Conservation (phyloP, 257 asterid genomes). For the Paraleonurus japonicus region DNA sequence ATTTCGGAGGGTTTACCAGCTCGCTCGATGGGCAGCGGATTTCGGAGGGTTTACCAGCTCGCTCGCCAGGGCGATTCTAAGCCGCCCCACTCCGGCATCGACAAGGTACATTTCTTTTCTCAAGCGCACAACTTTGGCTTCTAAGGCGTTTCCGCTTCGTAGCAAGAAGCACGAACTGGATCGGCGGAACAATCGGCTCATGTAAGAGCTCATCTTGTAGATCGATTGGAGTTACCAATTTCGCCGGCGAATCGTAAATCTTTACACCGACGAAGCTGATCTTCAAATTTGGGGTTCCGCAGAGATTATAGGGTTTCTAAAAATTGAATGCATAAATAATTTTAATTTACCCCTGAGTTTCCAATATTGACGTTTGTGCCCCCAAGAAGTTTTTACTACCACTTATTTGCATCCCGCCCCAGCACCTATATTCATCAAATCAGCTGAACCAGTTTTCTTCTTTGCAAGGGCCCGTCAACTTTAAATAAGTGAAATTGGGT, state of each 20-base stretch:
- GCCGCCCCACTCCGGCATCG: conserved; percentile 47
- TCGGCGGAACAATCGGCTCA: conserved; percentile 46
- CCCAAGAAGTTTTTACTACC: not conserved
- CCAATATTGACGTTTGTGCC: not conserved
- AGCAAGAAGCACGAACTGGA: conserved; percentile 53
- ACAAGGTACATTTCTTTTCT: conserved; percentile 42
- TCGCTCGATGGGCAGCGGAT: conserved; percentile 24
- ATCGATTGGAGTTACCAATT: not conserved
- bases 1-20: too few species aligned
- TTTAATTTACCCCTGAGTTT: conserved; percentile 10
- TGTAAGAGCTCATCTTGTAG: conserved; percentile 45
- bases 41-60: conserved; percentile 38
- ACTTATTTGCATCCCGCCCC: too few species aligned
- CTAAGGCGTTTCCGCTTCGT: conserved; percentile 39
- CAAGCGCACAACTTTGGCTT: conserved; percentile 42
- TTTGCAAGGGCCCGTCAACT: not conserved
- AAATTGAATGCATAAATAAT: not conserved
- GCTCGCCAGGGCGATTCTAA: conserved; percentile 34
- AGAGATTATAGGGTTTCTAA: conserved; percentile 28
- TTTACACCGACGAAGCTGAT: not conserved
- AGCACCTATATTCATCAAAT: not conserved
- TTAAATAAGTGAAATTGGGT: not conserved
- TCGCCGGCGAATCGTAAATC: not conserved
- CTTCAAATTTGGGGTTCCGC: not conserved
- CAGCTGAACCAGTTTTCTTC: not conserved